Base-by-base conservation (phyloP, 768 basidiomycete genomes). In the Lactarius hengduanensis region DNA sequence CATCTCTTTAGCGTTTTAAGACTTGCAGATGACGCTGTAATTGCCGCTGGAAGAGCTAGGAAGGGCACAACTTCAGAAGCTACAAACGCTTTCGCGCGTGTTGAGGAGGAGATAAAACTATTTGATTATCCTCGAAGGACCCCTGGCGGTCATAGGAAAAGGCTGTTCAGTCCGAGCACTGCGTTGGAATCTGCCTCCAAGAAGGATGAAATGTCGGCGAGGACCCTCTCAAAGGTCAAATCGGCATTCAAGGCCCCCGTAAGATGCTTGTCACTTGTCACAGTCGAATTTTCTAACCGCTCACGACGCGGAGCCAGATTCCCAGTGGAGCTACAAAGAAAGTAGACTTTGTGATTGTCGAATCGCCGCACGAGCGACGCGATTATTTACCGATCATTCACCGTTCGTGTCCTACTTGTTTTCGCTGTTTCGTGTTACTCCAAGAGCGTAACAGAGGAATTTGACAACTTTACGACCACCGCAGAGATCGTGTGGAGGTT, bases 1-100 rank as follows among this genome's bases (percentile, higher is more conserved):
- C 0, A 9, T 4, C 10, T 8, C 13, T 15, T 38, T 20, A 62
- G 61, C 1, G 3, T 54, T 16, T 54, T 62, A 3, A 7, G 43
- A 38, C 61, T 36, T 20, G 61, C 53, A 22, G 61, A 62, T 16
- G 34, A 50, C 61, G n/a, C 54, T 62, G 50, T n/a, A n/a, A 22
- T 9, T 9, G 47, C n/a, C 4, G 61, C 53, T 1, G 18, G 22
- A n/a, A 30, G 26, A 13, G 34, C 61, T 2, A 36, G 22, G 36
- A 62, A 34, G 50, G 26, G 26, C 4, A n/a, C 2, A 38, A 36
- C 61, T 18, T 1, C 50, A 18, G 36, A 16, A 16, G 61, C 61
- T 8, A 13, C 50, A 13, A 3, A 15, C 11, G 50, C 61, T 28
- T 54, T 62, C 22, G 2, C 8, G 15, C 16, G 5, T 18, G 18